Base-by-base conservation (phyloP, 345 rosid species). In the Raphanus sativus region DNA sequence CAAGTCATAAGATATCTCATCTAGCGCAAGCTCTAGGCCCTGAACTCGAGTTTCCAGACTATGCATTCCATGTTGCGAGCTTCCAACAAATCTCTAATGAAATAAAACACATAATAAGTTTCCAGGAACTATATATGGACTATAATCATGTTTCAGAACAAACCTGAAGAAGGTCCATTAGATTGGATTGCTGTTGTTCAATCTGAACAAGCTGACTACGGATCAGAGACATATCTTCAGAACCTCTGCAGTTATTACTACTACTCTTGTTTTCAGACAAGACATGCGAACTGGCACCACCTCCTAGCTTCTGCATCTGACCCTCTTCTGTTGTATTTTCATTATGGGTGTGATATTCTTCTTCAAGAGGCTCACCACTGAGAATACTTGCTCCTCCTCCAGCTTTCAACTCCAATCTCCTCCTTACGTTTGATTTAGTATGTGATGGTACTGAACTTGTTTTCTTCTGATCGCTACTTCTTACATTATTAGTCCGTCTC, bases 1-100 rank as follows among this genome's bases (percentile, higher is more conserved):
- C 67, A 92, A 83, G 86, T 95, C 97, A 77, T 90, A 89, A 4
- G 99, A 92, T 74, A 95, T 92, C 79, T 87, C 98, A 84, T 95
- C 99, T 73, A 95, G 75, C 7, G 98, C 92, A 81, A 89, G 65
- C 79, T 95, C 99, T 6, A 95, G 84, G 52, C 96, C 96, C 3
- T 87, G 97, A 58, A 95, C 97, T 30, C 97, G 96, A 12, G 92
- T 87, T 84, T 92, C 99, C 80, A 92, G 69, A 60, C 94, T 84
- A 40, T 30, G 85, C 94, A 95, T 88, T 63, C 99, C 99, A 13
- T 79, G 80, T 73, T 90, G 90, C 65, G 98, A 90, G 87, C 81
- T 92, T 65, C 98, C 92, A 0, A 89, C 87, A 86, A 87, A 95
- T 86, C 85, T 86, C 99, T 95, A 75, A 34, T 83, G 71, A 60